These are phyloP conservation scores for Heimioporus sp. DNA, from an alignment of 768 basidiomycete genomes.

Conservation along the genomic window DNA sequence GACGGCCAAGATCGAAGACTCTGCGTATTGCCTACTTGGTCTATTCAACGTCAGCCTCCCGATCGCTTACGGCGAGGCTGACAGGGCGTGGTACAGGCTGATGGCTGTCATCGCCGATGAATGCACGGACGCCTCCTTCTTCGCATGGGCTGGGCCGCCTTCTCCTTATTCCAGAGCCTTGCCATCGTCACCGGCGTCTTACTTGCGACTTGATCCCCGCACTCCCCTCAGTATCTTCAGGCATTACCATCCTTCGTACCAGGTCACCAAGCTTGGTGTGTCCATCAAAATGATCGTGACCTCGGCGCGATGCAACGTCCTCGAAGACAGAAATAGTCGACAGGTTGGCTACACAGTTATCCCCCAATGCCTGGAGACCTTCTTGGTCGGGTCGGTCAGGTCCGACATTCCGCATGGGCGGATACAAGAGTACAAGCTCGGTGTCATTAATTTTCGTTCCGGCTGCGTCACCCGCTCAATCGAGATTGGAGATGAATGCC, in stretches of 20 bases:
- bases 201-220: conserved; percentile 4
- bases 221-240: not conserved
- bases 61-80: conserved; percentile 24
- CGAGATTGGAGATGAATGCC: conserved; percentile 2
- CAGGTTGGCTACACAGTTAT: conserved; percentile 12
- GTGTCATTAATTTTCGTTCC: conserved; percentile 8
- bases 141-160: conserved; percentile 11
- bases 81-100: conserved; percentile 21
- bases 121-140: conserved; percentile 10
- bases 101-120: conserved; percentile 7
- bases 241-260: conserved; percentile 8
- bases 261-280: conserved; percentile 15
- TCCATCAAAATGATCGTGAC: conserved; percentile 8
- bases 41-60: conserved; percentile 22
- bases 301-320: conserved; percentile 8
- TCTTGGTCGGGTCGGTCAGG: conserved; percentile 6
- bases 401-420: conserved; percentile 1
- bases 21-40: conserved; percentile 24
- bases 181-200: conserved; percentile 8
- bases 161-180: conserved; percentile 12
- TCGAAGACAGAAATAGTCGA: conserved; percentile 7
- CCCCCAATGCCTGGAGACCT: conserved; percentile 3
- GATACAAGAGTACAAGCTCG: conserved; percentile 5
- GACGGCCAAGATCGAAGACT: conserved; percentile 24
- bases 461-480: not conserved